Evolutionary conservation across 305 asterid species (phyloP), one percentile per base, ranked within the genome.

Genomic region (Fraxinus greggii): DNA sequence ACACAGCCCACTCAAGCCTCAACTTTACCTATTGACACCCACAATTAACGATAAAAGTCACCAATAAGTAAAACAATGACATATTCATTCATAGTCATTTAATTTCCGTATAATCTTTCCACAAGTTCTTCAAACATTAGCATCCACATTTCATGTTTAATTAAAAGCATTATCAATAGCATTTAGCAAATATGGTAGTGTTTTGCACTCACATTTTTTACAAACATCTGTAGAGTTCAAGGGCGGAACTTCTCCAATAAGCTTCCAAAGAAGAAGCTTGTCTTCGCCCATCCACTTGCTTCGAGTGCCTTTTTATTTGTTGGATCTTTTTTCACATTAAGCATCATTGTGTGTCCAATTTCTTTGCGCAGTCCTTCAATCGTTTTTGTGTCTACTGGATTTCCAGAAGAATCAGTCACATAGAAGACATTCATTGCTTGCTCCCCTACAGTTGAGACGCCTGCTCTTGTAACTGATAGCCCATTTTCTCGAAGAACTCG

Each of bases 401-500:
- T 93, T 19, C 98, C 98, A 10, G 95, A 92, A 7, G 97, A 90
- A 84, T 92, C 99, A 1, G 89, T 91, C 80, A 95, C 93, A 70
- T 95, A 94, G 92, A 94, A 95, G 51, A 92, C 90, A 61, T 90
- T 89, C 86, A 89, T 78, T 75, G 95, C 98, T 87, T 93, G 89
- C 88, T 92, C 96, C 54, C 99, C 98, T 3, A 94, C 89, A 0
- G 98, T 95, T 12, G 97, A 86, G 23, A 94, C 97, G 0, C 97
- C 97, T 38, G 97, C 99, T 85, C 99, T 90, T n/a, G 92, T 92
- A 21, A 95, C 99, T 2, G 93, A 89, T 7, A 95, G 93, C 31
- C 98, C 98, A 26, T 91, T 88, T 83, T 95, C 99, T 82, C 97
- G 88, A 13, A 95, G 94, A 76, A 95, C 87, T 87, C 98, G 88